Percentiles rank a stretch among this genome's conserved stretches.
Evolutionary conservation across 495 filamentous ascomycete genomes (phyloP).

Genomic region (Penicillium mononematosum): DNA sequence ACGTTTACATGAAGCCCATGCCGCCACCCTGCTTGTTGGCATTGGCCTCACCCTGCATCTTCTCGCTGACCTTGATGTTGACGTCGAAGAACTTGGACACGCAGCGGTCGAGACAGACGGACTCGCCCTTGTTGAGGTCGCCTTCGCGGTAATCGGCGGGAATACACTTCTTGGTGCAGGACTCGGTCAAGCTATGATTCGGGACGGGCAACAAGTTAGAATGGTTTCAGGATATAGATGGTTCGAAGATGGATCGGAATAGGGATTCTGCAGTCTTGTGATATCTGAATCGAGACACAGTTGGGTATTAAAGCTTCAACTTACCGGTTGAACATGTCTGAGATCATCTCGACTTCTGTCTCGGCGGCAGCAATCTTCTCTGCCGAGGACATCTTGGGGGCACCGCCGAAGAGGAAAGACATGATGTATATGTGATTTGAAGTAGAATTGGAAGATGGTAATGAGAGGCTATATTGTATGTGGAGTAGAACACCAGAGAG

Average conservation of each 20-base stretch:
- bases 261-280: background rate
- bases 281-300: background rate
- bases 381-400: constrained; percentile 84
- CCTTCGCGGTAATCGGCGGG: constrained; percentile 86
- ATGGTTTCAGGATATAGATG: background rate
- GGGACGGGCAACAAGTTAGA: constrained; percentile 5
- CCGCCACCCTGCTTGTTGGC: constrained; percentile 49
- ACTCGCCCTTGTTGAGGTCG: constrained; percentile 97
- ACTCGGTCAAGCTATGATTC: constrained; percentile 68
- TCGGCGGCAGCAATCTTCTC: constrained; percentile 95
- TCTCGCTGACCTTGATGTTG: constrained; percentile 87
- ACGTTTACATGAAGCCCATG: constrained; percentile 53
- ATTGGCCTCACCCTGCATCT: constrained; percentile 66
- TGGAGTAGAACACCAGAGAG: background rate
- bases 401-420: constrained; percentile 91
- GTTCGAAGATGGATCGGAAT: background rate
- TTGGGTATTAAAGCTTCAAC: constrained; percentile 1
- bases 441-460: constrained; percentile 7
- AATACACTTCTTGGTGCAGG: constrained; percentile 90
- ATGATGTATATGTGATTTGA: constrained; percentile 51
- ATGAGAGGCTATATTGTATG: constrained; percentile 6
- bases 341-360: constrained; percentile 87
- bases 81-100: constrained; percentile 98
- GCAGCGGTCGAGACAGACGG: constrained; percentile 95
- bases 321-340: constrained; percentile 95